Evolutionary conservation across 495 filamentous ascomycete species (phyloP).

Genomic region (Hypoxylon crocopeplum): DNA sequence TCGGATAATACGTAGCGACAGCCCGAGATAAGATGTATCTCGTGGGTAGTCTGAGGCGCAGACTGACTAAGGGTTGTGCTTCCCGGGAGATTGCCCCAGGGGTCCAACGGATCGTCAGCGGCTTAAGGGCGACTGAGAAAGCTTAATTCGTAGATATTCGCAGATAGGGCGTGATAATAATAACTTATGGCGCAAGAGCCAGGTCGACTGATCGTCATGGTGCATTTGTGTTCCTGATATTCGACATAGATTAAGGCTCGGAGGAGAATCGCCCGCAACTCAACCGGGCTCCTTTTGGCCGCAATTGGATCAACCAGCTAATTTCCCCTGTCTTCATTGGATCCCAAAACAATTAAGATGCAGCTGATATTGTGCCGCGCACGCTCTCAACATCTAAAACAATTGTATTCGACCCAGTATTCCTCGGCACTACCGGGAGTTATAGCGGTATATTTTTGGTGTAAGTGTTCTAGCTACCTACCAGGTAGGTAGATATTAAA

Average conservation of each 20-base stretch:
- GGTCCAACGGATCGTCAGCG: constrained; percentile 26
- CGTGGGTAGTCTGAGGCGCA: constrained; percentile 1
- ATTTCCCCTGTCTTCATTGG: constrained; percentile 7
- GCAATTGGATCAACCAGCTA: constrained; percentile 4
- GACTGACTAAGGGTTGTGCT: constrained; percentile 23
- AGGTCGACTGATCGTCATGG: constrained; percentile 26
- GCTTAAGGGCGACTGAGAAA: constrained; percentile 21
- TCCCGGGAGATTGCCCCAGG: constrained; percentile 22
- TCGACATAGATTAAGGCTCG: constrained; percentile 32
- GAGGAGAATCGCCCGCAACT: constrained; percentile 28
- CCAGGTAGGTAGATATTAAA: constrained; percentile 6
- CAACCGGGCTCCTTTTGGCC: constrained; percentile 21
- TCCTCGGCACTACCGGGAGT: constrained; percentile 20
- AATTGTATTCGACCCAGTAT: constrained; percentile 11
- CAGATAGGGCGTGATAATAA: constrained; percentile 18
- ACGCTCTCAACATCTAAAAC: constrained; percentile 6
- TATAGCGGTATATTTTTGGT: constrained; percentile 17
- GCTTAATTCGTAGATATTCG: constrained; percentile 17
- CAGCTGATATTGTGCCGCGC: constrained; percentile 12
- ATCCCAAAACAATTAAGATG: constrained; percentile 12
- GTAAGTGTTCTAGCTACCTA: constrained; percentile 10
- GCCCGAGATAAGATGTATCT: constrained; percentile 10
- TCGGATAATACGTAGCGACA: constrained; percentile 15
- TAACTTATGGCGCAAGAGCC: constrained; percentile 29
- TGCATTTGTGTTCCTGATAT: constrained; percentile 33